Evolutionary conservation across 2,329 filamentous ascomycete genomes (phyloP).

Genomic region (Alternaria sp.): DNA sequence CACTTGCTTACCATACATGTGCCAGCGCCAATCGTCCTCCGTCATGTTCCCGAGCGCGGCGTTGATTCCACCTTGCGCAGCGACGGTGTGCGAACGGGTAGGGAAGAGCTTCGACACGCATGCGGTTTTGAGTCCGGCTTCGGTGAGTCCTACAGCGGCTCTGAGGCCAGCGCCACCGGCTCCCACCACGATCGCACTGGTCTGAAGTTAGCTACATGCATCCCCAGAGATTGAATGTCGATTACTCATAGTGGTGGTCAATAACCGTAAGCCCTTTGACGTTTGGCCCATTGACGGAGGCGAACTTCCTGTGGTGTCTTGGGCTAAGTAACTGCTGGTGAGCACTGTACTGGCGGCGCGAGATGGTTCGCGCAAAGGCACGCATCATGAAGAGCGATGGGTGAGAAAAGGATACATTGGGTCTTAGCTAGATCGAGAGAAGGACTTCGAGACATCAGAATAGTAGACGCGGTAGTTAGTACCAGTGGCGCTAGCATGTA

Average conservation of each 20-base stretch:
- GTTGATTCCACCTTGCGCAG: conserved; percentile 71
- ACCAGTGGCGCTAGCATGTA: background rate
- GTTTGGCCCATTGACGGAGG: conserved; percentile 24
- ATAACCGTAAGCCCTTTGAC: conserved; percentile 35
- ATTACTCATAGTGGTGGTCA: conserved; percentile 47
- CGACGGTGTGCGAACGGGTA: conserved; percentile 69
- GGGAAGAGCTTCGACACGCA: conserved; percentile 70
- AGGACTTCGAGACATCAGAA: background rate
- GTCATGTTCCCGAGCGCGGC: conserved; percentile 64
- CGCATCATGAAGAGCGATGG: conserved; percentile 25
- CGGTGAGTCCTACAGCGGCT: conserved; percentile 68
- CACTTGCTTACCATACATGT: conserved; percentile 63
- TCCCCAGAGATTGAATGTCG: background rate
- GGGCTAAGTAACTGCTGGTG: conserved; percentile 3
- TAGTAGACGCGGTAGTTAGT: background rate
- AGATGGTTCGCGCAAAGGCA: conserved; percentile 30
- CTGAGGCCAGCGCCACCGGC: conserved; percentile 69
- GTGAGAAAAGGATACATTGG: background rate
- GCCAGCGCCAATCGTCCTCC: conserved; percentile 65
- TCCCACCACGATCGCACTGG: conserved; percentile 53
- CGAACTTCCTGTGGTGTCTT: conserved; percentile 18
- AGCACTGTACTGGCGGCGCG: conserved; percentile 22
- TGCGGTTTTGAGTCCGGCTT: conserved; percentile 69
- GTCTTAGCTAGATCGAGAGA: background rate
- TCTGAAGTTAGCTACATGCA: conserved; percentile 1